These are phyloP conservation scores for Juglanconis oblonga DNA, from an alignment of 2,329 filamentous ascomycete genomes.

Conservation along the genomic window DNA sequence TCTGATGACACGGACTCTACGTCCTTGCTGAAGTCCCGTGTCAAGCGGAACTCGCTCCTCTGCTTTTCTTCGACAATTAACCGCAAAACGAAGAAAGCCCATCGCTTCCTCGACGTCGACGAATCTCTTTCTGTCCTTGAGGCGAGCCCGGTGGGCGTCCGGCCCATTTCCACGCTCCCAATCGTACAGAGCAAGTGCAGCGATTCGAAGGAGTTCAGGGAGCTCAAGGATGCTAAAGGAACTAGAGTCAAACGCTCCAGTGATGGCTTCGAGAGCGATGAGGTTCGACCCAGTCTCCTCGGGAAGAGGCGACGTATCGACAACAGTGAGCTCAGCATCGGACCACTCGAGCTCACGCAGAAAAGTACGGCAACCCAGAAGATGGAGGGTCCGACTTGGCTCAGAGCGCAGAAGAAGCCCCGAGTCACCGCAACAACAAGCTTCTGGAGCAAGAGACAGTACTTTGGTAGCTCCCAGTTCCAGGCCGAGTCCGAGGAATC, in stretches of 20 bases:
- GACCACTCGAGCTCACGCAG: conserved; percentile 23
- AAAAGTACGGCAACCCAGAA: conserved; percentile 5
- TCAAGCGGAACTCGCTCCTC: not conserved
- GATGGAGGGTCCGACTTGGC: not conserved
- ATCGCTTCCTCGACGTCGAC: conserved; percentile 21
- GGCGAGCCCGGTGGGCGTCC: not conserved
- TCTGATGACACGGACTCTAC: not conserved
- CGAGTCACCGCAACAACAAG: not conserved
- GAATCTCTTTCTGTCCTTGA: not conserved
- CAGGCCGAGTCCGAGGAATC: conserved; percentile 1
- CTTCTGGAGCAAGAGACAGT: not conserved
- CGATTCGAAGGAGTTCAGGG: not conserved
- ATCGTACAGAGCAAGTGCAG: not conserved
- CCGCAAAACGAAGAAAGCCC: not conserved
- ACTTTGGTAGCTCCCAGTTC: conserved; percentile 5
- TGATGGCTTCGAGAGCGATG: conserved; percentile 14
- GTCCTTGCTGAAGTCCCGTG: not conserved
- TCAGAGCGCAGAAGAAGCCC: conserved; percentile 10
- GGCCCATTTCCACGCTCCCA: not conserved
- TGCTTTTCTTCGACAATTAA: not conserved
- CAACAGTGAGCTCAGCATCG: conserved; percentile 6
- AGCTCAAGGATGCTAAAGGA: not conserved
- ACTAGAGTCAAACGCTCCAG: not conserved
- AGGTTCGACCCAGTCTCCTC: conserved; percentile 1
- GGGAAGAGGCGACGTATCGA: conserved; percentile 7